Evolutionary conservation across 495 filamentous ascomycete species (phyloP), one percentile per base, ranked within the genome.

Genomic region (Ramalina peruviana): DNA sequence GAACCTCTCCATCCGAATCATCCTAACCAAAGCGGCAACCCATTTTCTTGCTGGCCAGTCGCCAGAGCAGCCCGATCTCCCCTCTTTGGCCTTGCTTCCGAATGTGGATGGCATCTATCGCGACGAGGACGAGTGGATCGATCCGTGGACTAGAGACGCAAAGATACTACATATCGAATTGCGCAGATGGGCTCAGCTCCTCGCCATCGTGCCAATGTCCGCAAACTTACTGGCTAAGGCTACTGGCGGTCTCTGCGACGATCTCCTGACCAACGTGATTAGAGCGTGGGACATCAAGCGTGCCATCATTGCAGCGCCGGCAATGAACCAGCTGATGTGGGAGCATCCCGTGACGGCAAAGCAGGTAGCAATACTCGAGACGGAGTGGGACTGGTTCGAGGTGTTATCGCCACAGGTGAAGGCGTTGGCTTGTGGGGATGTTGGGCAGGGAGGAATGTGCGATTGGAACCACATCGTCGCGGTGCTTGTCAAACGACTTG

Each of bases 251-350:
- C 65, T 86, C 33, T 69, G 73, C 3, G 83, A 88, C 58, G 78
- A 82, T 41, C 67, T 90, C 12, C 56, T 94, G 3, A 71, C 75
- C 10, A 79, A 73, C 36, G 81, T 90, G 1, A 72, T 94, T n/a
- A 68, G 89, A 21, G 89, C 89, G 1, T 95, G 90, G 90, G 89
- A 95, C 65, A 51, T 36, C 20, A 56, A 62, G 39, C 64, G 62
- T 39, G 50, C 50, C 23, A 52, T 43, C 6, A 65, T 73, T 19
- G 59, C 71, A 38, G 65, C 65, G 0, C 83, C 79, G 39, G 77
- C 81, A 13, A 88, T 93, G 86, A 90, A 93, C 67, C 86, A 80
- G n/a, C 80, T 79, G 3, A 94, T 94, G 90, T 94, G 82, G 82
- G 68, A 69, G 46, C 85, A 95, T 65, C 88, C 88, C 16, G 65